Conservation (phyloP, 805 yeast genomes). For the Yarrowia bubula region DNA sequence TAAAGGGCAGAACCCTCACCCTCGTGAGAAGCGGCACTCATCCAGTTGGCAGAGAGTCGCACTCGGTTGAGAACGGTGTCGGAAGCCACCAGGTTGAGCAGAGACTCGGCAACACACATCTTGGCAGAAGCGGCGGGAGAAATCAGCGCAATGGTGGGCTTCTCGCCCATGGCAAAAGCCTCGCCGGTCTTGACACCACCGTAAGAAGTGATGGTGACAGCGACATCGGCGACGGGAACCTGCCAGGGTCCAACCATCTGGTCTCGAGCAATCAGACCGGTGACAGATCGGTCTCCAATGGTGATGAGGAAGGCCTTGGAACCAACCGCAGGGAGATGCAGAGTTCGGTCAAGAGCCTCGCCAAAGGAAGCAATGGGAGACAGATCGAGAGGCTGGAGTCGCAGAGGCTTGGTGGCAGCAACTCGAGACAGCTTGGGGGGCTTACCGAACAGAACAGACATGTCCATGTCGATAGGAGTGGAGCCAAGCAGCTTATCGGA, state of each 20-base stretch:
- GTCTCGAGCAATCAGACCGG: conserved; percentile 95
- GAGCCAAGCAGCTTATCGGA: conserved; percentile 74
- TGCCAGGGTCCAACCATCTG: conserved; percentile 99
- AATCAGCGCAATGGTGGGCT: conserved; percentile 84
- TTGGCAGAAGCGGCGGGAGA: conserved; percentile 90
- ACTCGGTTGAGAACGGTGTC: conserved; percentile 73
- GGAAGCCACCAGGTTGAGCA: conserved; percentile 84
- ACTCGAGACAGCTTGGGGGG: conserved; percentile 91
- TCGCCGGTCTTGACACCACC: conserved; percentile 92
- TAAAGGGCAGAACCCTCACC: conserved; percentile 95
- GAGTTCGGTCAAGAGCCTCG: conserved; percentile 77
- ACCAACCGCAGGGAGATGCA: conserved; percentile 90
- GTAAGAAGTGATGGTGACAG: conserved; percentile 87
- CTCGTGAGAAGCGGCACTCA: conserved; percentile 92
- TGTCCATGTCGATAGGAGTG: conserved; percentile 92
- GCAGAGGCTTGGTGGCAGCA: conserved; percentile 61
- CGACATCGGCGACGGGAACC: conserved; percentile 97
- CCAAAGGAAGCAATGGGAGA: conserved; percentile 42
- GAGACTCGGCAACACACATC: conserved; percentile 92
- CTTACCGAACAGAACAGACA: conserved; percentile 93
- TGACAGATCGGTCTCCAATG: conserved; percentile 97
- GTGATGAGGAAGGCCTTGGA: conserved; percentile 92
- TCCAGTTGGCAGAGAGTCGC: conserved; percentile 96
- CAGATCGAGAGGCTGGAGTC: conserved; percentile 39
- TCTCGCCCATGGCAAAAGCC: conserved; percentile 96